These are phyloP conservation scores for Penicillium sp. DNA, from an alignment of 2,329 filamentous ascomycete species.

Conservation along the genomic window DNA sequence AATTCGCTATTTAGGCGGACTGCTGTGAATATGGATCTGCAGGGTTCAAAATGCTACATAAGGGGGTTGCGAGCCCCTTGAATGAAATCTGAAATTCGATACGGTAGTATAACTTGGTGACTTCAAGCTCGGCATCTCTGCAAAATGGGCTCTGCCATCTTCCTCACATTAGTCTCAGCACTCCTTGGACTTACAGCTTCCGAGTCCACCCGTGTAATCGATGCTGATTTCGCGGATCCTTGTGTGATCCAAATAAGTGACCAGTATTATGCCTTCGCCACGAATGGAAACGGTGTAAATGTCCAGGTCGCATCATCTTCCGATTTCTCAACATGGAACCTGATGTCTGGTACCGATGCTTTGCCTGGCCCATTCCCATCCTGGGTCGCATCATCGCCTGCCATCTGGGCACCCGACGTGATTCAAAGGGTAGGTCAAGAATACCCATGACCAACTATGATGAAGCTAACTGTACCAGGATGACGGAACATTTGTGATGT, in stretches of 20 bases:
- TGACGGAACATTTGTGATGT: constrained; percentile 55
- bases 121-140: neutral
- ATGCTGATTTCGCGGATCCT: constrained; percentile 58
- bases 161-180: constrained; percentile 1
- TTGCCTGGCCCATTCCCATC: constrained; percentile 48
- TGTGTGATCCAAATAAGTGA: constrained; percentile 50
- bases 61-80: neutral
- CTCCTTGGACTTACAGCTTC: constrained; percentile 10
- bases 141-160: constrained; percentile 1
- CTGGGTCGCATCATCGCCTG: constrained; percentile 51
- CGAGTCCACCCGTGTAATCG: constrained; percentile 25
- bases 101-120: no score
- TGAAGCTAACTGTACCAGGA: constrained; percentile 13
- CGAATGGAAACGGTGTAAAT: constrained; percentile 48
- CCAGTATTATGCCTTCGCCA: constrained; percentile 59
- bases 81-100: neutral
- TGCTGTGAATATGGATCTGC: neutral
- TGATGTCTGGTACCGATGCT: constrained; percentile 51
- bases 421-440: constrained; percentile 37
- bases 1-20: neutral
- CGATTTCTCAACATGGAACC: constrained; percentile 49
- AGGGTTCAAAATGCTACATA: neutral
- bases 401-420: constrained; percentile 63
- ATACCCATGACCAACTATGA: neutral
- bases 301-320: constrained; percentile 55